Percentiles rank a stretch among this genome's conserved stretches.
Conservation (phyloP, 108 stramenopile species). For the Cyclotella kingstonii region DNA sequence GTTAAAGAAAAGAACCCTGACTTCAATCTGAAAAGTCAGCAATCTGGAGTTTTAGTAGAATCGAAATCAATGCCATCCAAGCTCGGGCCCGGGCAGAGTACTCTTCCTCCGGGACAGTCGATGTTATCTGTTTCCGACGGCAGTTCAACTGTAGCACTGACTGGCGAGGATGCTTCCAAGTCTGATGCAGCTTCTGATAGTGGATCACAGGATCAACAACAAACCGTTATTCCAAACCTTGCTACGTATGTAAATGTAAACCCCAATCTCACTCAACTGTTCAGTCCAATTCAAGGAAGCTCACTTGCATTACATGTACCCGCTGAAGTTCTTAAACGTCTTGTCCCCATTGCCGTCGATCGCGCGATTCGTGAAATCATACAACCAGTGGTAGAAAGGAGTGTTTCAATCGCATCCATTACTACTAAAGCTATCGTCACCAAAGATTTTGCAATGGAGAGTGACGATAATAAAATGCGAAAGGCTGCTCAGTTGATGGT, state of each 20-base stretch:
- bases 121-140: constrained; percentile 50
- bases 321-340: constrained; percentile 74
- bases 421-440: constrained; percentile 96
- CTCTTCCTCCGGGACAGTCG: constrained; percentile 24
- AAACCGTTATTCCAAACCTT: constrained; percentile 96
- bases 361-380: constrained; percentile 98
- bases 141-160: constrained; percentile 30
- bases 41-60: constrained; percentile 23
- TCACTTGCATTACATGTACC: constrained; percentile 53
- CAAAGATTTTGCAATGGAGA: constrained; percentile 99
- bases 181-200: constrained; percentile 23
- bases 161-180: constrained; percentile 43
- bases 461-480: constrained; percentile 92
- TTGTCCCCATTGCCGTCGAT: constrained; percentile 94
- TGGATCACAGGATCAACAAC: constrained; percentile 59
- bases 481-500: constrained; percentile 98
- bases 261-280: constrained; percentile 79
- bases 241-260: constrained; percentile 94
- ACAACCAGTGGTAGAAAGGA: constrained; percentile 96
- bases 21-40: constrained; percentile 87
- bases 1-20: constrained; percentile 95
- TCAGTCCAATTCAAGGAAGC: constrained; percentile 68
- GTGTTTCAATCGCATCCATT: constrained; percentile 97
- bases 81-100: constrained; percentile 30
- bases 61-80: constrained; percentile 32